Base-by-base conservation (phyloP, 768 basidiomycete genomes). In the Leccinum sublutescens region DNA sequence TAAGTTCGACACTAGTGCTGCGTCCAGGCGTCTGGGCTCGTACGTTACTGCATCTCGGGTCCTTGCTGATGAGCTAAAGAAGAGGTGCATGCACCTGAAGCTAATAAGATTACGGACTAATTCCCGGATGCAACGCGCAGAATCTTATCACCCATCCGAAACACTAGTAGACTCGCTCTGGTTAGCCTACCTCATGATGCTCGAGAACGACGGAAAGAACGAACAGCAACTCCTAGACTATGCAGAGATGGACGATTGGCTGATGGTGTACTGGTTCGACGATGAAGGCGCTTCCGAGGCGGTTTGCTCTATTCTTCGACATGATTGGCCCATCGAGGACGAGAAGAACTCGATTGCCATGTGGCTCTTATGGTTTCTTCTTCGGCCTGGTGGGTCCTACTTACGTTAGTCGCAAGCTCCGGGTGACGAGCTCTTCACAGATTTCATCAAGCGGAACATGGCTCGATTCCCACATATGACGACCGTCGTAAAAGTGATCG, bases 141-240 rank as follows among this genome's bases (percentile, higher is more conserved):
- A 64, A 43, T 64, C 72, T 27, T 66, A 64, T 48, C 74, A 76
- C 23, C 11, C 27, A 15, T n/a, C 48, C 2, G 51, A 52, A n/a
- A 6, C 52, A n/a, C 50, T 54, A 38, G 36, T 50, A 45, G 77
- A 84, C n/a, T 67, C 83, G 14, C 80, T 93, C 5, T 88, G 85
- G 78, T 80, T 82, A 29, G 81, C 85, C 27, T 92, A 88, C 67
- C 73, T 90, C 38, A 85, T 93, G 85, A 81, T 92, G 79, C 75
- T 93, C 50, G 92, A 94, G 75, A 88, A 91, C 64, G 88, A 88
- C 29, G 88, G 84, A 47, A 86, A 82, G 68, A 93, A 93, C 64
- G 82, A 82, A 63, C 70, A 52, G 49, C 90, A 91, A 68, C 79
- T 93, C n/a, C 69, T 83, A n/a, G 83, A 84, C 23, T 91, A 86